phyloP scores from a whole-genome alignment of 2,329 filamentous ascomycete species.

The Madurella fahalii region DNA sequence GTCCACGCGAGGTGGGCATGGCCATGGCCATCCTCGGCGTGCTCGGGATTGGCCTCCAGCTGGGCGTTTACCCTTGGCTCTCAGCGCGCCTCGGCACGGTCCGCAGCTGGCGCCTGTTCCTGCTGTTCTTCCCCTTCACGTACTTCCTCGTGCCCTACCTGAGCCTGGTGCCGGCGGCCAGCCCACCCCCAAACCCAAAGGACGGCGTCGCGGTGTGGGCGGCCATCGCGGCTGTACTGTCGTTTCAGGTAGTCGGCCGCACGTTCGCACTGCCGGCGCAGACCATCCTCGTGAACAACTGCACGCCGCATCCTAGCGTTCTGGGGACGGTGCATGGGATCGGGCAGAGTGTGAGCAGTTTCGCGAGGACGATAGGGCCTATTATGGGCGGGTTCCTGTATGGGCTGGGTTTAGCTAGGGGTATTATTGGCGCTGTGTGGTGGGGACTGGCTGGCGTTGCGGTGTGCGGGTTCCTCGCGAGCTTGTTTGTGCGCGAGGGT shows the following conservation, averaged over 20 bases:
- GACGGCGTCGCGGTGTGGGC: conserved; percentile 59
- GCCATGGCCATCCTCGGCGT: conserved; percentile 72
- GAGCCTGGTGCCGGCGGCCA: conserved; percentile 58
- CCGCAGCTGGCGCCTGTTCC: conserved; percentile 61
- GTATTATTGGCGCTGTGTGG: conserved; percentile 56
- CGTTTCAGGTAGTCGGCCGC: conserved; percentile 66
- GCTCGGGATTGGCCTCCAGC: conserved; percentile 70
- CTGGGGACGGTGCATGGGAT: conserved; percentile 55
- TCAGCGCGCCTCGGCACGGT: conserved; percentile 65
- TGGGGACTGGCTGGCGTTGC: conserved; percentile 53
- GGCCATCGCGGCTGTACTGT: conserved; percentile 57
- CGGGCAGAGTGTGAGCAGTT: conserved; percentile 55
- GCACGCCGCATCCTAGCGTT: conserved; percentile 54
- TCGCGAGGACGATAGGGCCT: conserved; percentile 57
- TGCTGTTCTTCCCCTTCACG: conserved; percentile 66
- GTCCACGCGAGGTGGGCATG: conserved; percentile 66
- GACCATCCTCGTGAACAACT: conserved; percentile 59
- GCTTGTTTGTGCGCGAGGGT: conserved; percentile 55
- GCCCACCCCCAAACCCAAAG: conserved; percentile 47
- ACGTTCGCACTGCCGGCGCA: conserved; percentile 62
- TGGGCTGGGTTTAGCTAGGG: conserved; percentile 53
- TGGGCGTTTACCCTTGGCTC: conserved; percentile 65
- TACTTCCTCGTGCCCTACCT: conserved; percentile 70
- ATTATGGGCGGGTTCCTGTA: conserved; percentile 58
- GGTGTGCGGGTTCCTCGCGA: conserved; percentile 45